These are phyloP conservation scores for Leccinum variicolor DNA, from an alignment of 768 basidiomycete genomes.

Conservation along the genomic window DNA sequence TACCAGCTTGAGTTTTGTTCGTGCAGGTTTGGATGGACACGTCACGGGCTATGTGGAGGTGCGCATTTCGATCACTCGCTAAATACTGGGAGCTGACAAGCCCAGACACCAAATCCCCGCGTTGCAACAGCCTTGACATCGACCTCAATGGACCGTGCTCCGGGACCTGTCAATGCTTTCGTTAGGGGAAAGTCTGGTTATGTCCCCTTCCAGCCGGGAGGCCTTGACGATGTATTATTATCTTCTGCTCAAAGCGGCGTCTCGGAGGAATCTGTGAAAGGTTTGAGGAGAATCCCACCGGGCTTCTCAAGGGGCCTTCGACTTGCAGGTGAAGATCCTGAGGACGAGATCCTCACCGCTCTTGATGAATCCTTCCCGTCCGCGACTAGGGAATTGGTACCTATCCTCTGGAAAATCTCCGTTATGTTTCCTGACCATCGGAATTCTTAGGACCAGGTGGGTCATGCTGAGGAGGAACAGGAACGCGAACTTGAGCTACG, in stretches of 20 bases:
- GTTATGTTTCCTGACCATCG: slow-evolving; percentile 22
- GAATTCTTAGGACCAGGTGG: slow-evolving; percentile 18
- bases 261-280: slow-evolving; percentile 37
- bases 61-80: slow-evolving; percentile 15
- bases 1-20: slow-evolving; percentile 68
- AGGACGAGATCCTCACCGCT: slow-evolving; percentile 41
- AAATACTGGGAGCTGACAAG: slow-evolving; percentile 3
- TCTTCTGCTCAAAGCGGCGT: slow-evolving; percentile 27
- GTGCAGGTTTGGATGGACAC: slow-evolving; percentile 74
- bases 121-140: slow-evolving; percentile 75
- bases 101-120: slow-evolving; percentile 53
- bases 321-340: slow-evolving; percentile 54
- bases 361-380: slow-evolving; percentile 23
- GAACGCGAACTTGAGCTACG: slow-evolving; percentile 20
- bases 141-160: slow-evolving; percentile 81
- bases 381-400: slow-evolving; percentile 16
- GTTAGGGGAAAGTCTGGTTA: slow-evolving; percentile 92
- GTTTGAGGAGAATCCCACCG: slow-evolving; percentile 70
- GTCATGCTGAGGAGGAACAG: slow-evolving; percentile 17
- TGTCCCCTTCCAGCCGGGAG: slow-evolving; percentile 93
- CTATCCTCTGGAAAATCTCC: slow-evolving; percentile 3
- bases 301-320: slow-evolving; percentile 80
- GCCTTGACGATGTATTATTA: slow-evolving; percentile 64
- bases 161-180: slow-evolving; percentile 74
- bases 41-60: slow-evolving; percentile 84